Conservation (phyloP, 352 stramenopile species). For the Globisporangium paddicum region DNA sequence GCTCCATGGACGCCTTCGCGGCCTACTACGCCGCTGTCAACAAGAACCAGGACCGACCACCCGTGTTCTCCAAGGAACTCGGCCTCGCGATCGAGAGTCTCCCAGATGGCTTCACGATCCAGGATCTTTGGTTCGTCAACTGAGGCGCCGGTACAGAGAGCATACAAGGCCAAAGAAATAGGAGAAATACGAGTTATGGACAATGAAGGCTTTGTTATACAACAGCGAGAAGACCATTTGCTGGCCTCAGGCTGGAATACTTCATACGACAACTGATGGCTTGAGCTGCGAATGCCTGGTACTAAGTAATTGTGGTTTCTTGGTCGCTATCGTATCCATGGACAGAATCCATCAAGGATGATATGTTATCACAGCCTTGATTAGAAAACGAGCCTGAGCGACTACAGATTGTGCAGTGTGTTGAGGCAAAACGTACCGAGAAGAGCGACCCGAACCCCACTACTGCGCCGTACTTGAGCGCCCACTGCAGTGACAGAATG, state of each 20-base stretch:
- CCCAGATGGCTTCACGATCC: conserved; percentile 64
- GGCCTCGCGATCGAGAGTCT: conserved; percentile 85
- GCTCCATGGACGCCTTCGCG: conserved; percentile 85
- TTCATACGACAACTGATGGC: background rate
- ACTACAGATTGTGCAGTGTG: background rate
- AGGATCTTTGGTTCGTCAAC: conserved; percentile 67
- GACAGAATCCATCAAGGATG: too few species aligned
- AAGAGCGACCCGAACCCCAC: background rate
- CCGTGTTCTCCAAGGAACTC: conserved; percentile 74
- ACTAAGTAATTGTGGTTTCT: too few species aligned
- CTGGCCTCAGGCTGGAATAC: too few species aligned
- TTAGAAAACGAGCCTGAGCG: background rate
- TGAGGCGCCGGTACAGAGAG: conserved; percentile 5
- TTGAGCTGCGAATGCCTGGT: too few species aligned
- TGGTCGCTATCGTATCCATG: too few species aligned
- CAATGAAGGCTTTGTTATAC: background rate
- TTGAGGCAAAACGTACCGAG: background rate
- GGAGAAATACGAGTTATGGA: background rate
- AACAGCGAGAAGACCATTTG: too few species aligned
- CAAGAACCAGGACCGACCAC: conserved; percentile 73
- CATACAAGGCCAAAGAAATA: background rate
- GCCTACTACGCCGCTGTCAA: conserved; percentile 87
- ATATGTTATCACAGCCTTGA: too few species aligned
- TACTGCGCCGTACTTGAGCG: background rate
- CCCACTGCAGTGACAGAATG: background rate